phyloP scores from a whole-genome alignment of 805 yeast genomes.

The Komagataella pseudopastoris region DNA sequence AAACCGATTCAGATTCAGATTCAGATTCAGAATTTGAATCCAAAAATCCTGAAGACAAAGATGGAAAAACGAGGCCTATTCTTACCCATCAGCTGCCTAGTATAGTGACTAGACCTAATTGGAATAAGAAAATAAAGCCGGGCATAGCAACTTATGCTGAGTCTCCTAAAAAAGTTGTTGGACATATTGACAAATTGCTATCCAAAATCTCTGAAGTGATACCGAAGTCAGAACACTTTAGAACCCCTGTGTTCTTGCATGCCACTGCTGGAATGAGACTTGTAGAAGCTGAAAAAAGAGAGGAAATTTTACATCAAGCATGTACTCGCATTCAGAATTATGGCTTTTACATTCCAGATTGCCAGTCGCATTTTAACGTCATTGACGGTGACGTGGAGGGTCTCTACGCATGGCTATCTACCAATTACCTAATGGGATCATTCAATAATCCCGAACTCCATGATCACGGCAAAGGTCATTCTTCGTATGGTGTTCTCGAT shows the following conservation, averaged over 20 bases:
- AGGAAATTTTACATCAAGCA: conserved; percentile 39
- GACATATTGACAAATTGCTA: conserved; percentile 55
- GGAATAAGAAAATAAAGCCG: conserved; percentile 65
- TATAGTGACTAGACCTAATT: background rate
- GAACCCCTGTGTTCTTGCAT: conserved; percentile 80
- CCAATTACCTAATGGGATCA: conserved; percentile 69
- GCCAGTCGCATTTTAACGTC: conserved; percentile 63
- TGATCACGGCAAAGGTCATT: conserved; percentile 12
- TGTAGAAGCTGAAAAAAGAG: conserved; percentile 32
- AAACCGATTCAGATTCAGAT: background rate
- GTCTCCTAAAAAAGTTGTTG: conserved; percentile 32
- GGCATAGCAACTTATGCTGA: conserved; percentile 67
- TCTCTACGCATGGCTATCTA: conserved; percentile 86
- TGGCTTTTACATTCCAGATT: conserved; percentile 40
- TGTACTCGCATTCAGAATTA: conserved; percentile 50
- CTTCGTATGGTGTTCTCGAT: conserved; percentile 86
- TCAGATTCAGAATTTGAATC: background rate
- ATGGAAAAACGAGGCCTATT: background rate
- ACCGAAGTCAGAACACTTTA: conserved; percentile 42
- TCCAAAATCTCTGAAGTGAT: conserved; percentile 57
- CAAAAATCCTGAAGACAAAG: background rate
- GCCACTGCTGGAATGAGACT: conserved; percentile 98
- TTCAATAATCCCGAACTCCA: conserved; percentile 27
- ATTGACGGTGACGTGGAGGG: conserved; percentile 96
- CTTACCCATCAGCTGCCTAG: background rate